Evolutionary conservation across 768 basidiomycete genomes (phyloP).

Genomic region (Lyophyllum decastes): DNA sequence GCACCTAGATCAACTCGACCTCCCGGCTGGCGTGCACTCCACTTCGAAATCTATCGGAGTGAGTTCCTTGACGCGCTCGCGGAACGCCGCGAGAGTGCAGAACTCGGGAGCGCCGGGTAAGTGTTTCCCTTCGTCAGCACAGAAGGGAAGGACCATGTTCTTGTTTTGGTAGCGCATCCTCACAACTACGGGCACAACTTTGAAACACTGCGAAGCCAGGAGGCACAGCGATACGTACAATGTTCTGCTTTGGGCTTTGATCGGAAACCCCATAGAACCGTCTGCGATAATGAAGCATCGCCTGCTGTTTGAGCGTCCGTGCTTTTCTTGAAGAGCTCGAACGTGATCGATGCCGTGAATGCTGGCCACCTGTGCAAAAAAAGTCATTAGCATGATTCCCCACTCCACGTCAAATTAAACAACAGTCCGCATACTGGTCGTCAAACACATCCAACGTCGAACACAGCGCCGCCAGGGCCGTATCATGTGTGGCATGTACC

Average conservation of each 20-base stretch:
- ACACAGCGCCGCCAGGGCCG: constrained; percentile 63
- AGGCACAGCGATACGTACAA: constrained; percentile 34
- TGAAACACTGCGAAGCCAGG: not conserved
- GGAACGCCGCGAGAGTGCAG: constrained; percentile 68
- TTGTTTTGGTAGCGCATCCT: constrained; percentile 80
- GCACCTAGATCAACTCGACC: constrained; percentile 9
- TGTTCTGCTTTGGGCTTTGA: constrained; percentile 35
- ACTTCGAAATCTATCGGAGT: constrained; percentile 66
- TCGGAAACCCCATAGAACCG: constrained; percentile 40
- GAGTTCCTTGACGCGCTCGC: constrained; percentile 59
- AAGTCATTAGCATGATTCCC: not conserved
- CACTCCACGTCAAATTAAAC: not conserved
- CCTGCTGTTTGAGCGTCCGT: constrained; percentile 3
- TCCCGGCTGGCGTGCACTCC: constrained; percentile 53
- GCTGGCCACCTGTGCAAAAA: constrained; percentile 60
- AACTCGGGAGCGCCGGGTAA: constrained; percentile 71
- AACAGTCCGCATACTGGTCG: constrained; percentile 47
- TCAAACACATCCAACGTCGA: constrained; percentile 74
- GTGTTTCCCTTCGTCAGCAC: constrained; percentile 67
- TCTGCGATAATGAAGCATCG: constrained; percentile 33
- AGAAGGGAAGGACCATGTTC: constrained; percentile 61
- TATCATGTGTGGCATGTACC: constrained; percentile 74
- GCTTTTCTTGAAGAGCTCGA: constrained; percentile 65
- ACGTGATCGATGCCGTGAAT: constrained; percentile 72
- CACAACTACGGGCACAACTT: constrained; percentile 41